Evolutionary conservation across 164 flowering plant genomes (phyloP).

Genomic region (Aristolochia contorta): DNA sequence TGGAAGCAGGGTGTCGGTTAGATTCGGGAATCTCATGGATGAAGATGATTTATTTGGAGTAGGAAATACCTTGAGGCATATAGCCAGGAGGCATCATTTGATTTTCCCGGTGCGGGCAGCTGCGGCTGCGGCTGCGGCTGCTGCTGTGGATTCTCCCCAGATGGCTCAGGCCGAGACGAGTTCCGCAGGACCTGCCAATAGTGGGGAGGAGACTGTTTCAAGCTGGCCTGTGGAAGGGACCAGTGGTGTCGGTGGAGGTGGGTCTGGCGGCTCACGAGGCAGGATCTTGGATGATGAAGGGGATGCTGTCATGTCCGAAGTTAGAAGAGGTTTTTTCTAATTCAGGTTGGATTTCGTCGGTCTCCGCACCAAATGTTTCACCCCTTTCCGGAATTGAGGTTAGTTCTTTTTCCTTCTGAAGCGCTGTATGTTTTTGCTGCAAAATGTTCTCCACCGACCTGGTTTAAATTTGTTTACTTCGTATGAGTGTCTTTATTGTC

Average conservation of each 20-base stretch:
- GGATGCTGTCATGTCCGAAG: constrained; percentile 27
- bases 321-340: constrained; percentile 11
- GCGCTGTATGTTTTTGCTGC: no score
- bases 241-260: constrained; percentile 13
- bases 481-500: no score
- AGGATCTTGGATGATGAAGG: constrained; percentile 19
- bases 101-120: constrained; percentile 16
- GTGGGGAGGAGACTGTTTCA: constrained; percentile 49
- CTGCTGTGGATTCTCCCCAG: constrained; percentile 10
- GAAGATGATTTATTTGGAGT: constrained; percentile 17
- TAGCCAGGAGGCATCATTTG: constrained; percentile 31
- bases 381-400: no score
- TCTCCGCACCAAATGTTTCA: no score
- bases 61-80: constrained; percentile 17
- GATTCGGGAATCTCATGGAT: constrained; percentile 29
- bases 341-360: neutral
- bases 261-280: constrained; percentile 6
- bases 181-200: constrained; percentile 26
- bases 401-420: no score
- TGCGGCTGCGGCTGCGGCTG: constrained; percentile 1
- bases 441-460: no score
- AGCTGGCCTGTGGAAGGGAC: constrained; percentile 27
- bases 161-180: constrained; percentile 30
- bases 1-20: constrained; percentile 9
- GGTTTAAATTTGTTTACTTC: no score